Base-by-base conservation (phyloP, 208 protist genomes). In the Lotmaria passim region DNA sequence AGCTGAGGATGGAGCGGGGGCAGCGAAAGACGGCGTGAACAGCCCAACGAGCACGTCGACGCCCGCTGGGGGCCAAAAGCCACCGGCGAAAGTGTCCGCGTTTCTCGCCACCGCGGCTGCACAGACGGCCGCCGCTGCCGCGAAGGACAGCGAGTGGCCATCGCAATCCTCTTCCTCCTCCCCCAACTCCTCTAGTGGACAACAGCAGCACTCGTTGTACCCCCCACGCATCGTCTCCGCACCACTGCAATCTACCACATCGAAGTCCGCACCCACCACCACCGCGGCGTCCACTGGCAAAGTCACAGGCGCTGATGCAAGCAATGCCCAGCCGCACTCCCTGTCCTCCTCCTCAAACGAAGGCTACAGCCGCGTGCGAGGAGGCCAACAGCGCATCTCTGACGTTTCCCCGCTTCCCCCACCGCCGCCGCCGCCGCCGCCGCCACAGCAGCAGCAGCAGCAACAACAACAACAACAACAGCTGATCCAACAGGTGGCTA, bases 381-480 rank as follows among this genome's bases (percentile, higher is more conserved):
- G 39, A 17, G 57, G 38, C 11, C 38, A 41, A n/a, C 57, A 63
- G 38, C 50, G 23, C 33, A n/a, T 14, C 19, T 14, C 24, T 0
- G 7, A 30, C 55, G 10, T 17, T 47, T 24, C 34, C 14, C 55
- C 36, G 0, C 38, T 38, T 17, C 55, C 38, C 4, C 41, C 41
- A 28, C 41, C 41, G 24, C 46, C 19, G 23, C 57, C 36, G 34
- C 61, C 7, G 47, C 14, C 34, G 43, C 41, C 26, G 30, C 59
- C 41, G 59, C 34, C 23, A 23, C 58, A 56, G 30, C 66, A 58
- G 46, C 66, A 53, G 36, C 66, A 63, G 10, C 57, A 34, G 41
- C 38, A 26, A 23, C 36, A n/a, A 3, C 36, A 61, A 38, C 38
- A 61, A 11, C 55, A 44, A 23, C 24, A 44, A n/a, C n/a, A n/a